Base-by-base conservation (phyloP, 805 yeast species). In the Candida methanosorbosa region DNA sequence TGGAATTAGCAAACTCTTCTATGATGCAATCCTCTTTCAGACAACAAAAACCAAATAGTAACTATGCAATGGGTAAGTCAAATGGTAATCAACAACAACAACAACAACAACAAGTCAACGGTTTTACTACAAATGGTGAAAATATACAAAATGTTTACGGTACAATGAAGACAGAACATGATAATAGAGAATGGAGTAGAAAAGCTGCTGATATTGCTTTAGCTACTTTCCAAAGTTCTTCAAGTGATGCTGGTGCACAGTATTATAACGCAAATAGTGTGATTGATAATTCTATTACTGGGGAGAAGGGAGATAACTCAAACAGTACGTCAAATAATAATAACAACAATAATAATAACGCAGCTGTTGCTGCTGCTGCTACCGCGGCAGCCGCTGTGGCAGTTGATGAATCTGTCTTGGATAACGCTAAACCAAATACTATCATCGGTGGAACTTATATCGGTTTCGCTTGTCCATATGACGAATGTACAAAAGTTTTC, bases 1-100 rank as follows among this genome's bases (percentile, higher is more conserved):
- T 49, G 21, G 53, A 58, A 9, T 40, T 53, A 21, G 59, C 59
- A 9, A 52, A 55, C 30, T 53, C 59, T 2, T 22, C 33, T n/a
- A 17, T 22, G 7, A 28, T 28, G 30, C 30, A 28, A 12, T 12
- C 21, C 19, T 18, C 9, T 28, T n/a, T n/a, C n/a, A n/a, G n/a
- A n/a, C 23, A 21, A 21, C 11, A 9, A 21, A 8, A 8, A 21
- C 23, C 23, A 9, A 9, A 9, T 11, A 8, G 11, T 9, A 8
- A 8, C 11, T 21, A 8, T 21, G 8, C 23, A 21, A 11, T 11
- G 23, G 23, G 23, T 21, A 21, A 8, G 8, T 9, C 11, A 21
- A 8, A 8, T 11, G 11, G 11, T 11, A 21, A 21, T 21, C 21
- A 13, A 6, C 21, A 29, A 19, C 21, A 29, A 20, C 23, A 29